phyloP scores from a whole-genome alignment of 345 rosid species.

The Populus davidiana region DNA sequence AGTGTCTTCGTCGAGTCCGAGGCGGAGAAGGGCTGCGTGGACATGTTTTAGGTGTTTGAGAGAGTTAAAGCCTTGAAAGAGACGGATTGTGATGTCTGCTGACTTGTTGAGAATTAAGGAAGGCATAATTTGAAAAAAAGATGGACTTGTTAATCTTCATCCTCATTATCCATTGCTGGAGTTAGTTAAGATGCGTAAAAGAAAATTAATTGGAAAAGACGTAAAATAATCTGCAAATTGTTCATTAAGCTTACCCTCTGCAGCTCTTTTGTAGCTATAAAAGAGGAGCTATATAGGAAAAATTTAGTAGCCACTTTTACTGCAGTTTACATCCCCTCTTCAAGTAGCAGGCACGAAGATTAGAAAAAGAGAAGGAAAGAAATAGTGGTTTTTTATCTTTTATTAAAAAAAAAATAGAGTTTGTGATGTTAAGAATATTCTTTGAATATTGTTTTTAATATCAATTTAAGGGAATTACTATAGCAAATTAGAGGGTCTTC shows the following conservation, averaged over 20 bases:
- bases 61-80: constrained; percentile 34
- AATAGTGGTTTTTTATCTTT: too few species aligned
- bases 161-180: too few species aligned
- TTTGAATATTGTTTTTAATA: too few species aligned
- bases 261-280: constrained; percentile 3
- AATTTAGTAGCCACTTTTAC: constrained; percentile 2
- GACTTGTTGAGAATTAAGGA: constrained; percentile 13
- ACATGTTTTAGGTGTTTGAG: constrained; percentile 51
- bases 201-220: too few species aligned
- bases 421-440: too few species aligned
- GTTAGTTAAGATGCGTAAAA: too few species aligned
- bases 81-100: constrained; percentile 33
- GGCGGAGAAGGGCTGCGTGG: constrained; percentile 53
- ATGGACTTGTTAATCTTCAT: too few species aligned
- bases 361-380: too few species aligned
- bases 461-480: too few species aligned
- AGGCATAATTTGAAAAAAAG: neutral
- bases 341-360: neutral
- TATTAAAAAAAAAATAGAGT: too few species aligned
- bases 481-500: too few species aligned
- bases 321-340: constrained; percentile 27
- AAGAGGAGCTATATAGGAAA: neutral
- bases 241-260: neutral
- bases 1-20: constrained; percentile 48
- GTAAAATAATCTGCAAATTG: neutral